A percentile compares a stretch with the other conserved stretches of the same genome.
Evolutionary conservation across 805 yeast species (phyloP).

Genomic region (Nadsonia fulvescens): DNA sequence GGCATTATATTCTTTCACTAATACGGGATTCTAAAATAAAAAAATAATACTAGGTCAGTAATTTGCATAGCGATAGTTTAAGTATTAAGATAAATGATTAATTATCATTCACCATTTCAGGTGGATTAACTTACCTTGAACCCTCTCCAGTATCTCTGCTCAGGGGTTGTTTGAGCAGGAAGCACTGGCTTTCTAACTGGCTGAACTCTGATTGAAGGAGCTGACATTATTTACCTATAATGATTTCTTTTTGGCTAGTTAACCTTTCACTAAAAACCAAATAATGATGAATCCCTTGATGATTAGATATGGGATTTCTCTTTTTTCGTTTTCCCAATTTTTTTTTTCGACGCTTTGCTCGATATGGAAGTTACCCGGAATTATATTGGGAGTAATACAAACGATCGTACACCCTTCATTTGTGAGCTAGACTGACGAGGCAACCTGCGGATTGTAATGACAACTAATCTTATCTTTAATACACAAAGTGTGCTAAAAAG

Average conservation of each 20-base stretch:
- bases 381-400: not conserved
- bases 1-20: conserved; percentile 86
- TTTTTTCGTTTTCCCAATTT: not conserved
- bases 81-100: too few relatives aligned
- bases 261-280: not conserved
- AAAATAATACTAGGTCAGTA: too few relatives aligned
- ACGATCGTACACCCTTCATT: too few relatives aligned
- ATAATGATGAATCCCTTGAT: not conserved
- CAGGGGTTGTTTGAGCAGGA: conserved; percentile 76
- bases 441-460: too few relatives aligned
- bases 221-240: conserved; percentile 44
- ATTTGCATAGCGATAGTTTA: too few relatives aligned
- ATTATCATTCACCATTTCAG: too few relatives aligned
- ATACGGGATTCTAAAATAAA: too few relatives aligned
- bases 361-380: not conserved
- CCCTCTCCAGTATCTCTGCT: too few relatives aligned
- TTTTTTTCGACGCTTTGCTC: not conserved
- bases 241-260: not conserved
- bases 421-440: too few relatives aligned
- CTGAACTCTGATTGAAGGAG: conserved; percentile 44
- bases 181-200: conserved; percentile 55
- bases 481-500: conserved; percentile 4
- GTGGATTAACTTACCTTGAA: too few relatives aligned
- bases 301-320: conserved; percentile 1
- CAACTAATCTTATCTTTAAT: too few relatives aligned